phyloP scores from a whole-genome alignment of 768 basidiomycete species.

The Agaricus blazei region DNA sequence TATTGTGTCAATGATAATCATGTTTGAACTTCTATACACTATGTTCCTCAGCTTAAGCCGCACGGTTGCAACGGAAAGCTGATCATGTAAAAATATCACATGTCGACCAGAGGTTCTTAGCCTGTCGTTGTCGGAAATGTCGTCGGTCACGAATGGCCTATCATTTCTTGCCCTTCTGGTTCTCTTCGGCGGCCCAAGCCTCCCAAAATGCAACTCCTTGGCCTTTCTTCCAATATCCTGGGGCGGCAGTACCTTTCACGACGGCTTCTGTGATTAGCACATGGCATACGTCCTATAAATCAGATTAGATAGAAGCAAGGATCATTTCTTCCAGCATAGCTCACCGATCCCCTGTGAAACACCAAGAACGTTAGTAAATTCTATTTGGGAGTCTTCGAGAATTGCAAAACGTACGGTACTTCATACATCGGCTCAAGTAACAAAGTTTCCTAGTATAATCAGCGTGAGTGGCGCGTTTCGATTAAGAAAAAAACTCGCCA shows the following conservation, averaged over 20 bases:
- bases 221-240: constrained; percentile 72
- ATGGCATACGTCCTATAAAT: constrained; percentile 61
- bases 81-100: neutral
- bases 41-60: neutral
- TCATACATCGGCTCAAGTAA: constrained; percentile 92
- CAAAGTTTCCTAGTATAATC: constrained; percentile 57
- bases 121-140: neutral
- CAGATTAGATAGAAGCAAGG: neutral
- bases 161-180: constrained; percentile 15
- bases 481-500: constrained; percentile 42
- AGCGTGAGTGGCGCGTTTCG: neutral
- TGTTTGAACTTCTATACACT: neutral
- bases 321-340: constrained; percentile 14
- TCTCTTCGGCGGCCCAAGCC: constrained; percentile 71
- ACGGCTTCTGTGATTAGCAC: constrained; percentile 76
- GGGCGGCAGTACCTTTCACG: constrained; percentile 55
- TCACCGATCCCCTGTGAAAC: constrained; percentile 56
- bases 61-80: neutral
- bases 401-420: constrained; percentile 60
- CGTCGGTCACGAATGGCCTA: neutral
- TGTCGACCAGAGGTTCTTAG: neutral
- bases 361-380: neutral
- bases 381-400: neutral
- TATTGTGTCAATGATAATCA: constrained; percentile 9
- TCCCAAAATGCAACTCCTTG: constrained; percentile 69